A percentile compares a stretch with the other conserved stretches of the same genome.
These are phyloP conservation scores for Phytophthora hibernalis DNA, from an alignment of 352 stramenopile species.

Conservation along the genomic window DNA sequence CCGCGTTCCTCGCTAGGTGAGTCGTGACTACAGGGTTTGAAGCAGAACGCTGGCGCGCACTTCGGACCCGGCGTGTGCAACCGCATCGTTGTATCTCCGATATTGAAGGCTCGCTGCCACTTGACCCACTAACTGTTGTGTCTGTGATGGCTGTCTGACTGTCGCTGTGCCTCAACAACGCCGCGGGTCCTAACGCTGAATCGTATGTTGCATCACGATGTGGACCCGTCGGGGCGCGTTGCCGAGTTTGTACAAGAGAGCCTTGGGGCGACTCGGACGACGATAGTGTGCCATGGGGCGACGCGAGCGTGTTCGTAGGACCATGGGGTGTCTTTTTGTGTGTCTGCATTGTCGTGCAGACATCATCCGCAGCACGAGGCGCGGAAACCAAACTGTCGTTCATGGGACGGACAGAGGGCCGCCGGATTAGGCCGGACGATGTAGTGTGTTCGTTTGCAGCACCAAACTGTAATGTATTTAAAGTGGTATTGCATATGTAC, in stretches of 20 bases:
- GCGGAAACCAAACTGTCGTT: no score
- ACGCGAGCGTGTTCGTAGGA: background rate
- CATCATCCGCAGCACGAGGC: background rate
- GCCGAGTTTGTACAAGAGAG: background rate
- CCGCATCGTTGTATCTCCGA: background rate
- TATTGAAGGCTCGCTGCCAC: no score
- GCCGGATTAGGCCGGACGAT: background rate
- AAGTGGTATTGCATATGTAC: no score
- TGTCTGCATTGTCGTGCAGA: background rate
- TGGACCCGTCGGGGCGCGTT: no score
- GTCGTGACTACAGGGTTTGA: background rate
- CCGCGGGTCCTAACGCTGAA: no score
- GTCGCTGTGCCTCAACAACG: background rate
- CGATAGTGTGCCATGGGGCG: background rate
- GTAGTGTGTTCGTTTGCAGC: slow-evolving; percentile 8
- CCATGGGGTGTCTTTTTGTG: slow-evolving; percentile 4
- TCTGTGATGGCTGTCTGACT: no score
- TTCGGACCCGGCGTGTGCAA: no score
- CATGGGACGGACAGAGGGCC: no score
- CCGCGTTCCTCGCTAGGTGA: background rate
- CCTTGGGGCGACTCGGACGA: background rate
- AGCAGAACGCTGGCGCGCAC: background rate
- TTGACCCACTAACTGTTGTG: no score
- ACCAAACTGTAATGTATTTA: no score
- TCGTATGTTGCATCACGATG: no score